A percentile compares a stretch with the other conserved stretches of the same genome.
Evolutionary conservation across 1,284 basidiomycete genomes (phyloP).

Genomic region (Heliocybe sulcata): DNA sequence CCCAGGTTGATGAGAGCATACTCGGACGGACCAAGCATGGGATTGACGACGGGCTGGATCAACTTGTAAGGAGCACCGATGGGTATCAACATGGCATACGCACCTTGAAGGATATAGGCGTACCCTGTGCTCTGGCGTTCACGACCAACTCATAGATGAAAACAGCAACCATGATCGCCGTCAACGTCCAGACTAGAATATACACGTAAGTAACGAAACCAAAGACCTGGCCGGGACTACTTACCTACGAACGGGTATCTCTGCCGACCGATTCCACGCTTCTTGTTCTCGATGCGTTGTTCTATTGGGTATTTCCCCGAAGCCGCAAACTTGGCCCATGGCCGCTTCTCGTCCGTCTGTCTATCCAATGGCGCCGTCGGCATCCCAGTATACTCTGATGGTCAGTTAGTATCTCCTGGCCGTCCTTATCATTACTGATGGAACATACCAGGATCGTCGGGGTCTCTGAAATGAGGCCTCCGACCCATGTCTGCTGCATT

Average conservation of each 20-base stretch:
- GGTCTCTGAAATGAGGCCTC: neutral
- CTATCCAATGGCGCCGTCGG: neutral
- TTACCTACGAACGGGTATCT: constrained; percentile 68
- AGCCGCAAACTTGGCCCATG: neutral
- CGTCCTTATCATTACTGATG: neutral
- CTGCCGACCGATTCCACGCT: constrained; percentile 79
- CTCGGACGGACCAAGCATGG: constrained; percentile 87
- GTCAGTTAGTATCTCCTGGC: neutral
- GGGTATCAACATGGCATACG: constrained; percentile 8
- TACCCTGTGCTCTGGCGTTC: constrained; percentile 69
- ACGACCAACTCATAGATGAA: constrained; percentile 76
- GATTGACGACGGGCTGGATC: constrained; percentile 71
- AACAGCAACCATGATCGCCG: constrained; percentile 61
- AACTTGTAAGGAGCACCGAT: neutral
- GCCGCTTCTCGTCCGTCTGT: neutral
- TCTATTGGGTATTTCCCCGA: constrained; percentile 59
- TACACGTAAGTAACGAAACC: neutral
- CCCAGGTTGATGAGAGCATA: constrained; percentile 84
- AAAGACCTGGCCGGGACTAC: constrained; percentile 17
- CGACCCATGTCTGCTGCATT: neutral
- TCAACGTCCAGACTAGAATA: constrained; percentile 51
- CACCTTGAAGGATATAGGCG: constrained; percentile 76
- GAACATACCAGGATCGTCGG: neutral
- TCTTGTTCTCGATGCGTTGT: constrained; percentile 82
- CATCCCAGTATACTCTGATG: neutral